Conservation (phyloP, 2,329 filamentous ascomycete genomes). For the Ophiostoma himal-ulmi region DNA sequence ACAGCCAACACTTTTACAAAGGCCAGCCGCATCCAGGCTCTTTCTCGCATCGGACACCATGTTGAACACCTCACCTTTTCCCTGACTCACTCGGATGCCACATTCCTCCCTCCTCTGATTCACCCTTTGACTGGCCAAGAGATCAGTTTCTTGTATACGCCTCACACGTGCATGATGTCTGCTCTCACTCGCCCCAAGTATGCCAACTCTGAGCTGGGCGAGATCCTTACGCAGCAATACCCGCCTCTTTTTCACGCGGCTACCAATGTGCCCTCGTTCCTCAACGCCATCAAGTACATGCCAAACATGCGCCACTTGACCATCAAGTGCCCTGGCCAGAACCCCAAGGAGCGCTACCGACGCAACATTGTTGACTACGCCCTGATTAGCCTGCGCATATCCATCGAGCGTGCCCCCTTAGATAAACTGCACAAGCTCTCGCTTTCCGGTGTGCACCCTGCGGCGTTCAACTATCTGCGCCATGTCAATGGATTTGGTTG, state of each 20-base stretch:
- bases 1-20: slow-evolving; percentile 70
- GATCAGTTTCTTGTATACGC: slow-evolving; percentile 74
- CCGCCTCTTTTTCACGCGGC: slow-evolving; percentile 84
- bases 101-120: slow-evolving; percentile 77
- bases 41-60: slow-evolving; percentile 71
- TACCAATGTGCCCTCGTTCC: slow-evolving; percentile 79
- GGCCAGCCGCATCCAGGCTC: slow-evolving; percentile 63
- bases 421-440: slow-evolving; percentile 62
- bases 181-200: slow-evolving; percentile 67
- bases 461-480: slow-evolving; percentile 70
- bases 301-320: slow-evolving; percentile 67
- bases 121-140: slow-evolving; percentile 72
- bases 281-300: slow-evolving; percentile 64
- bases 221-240: slow-evolving; percentile 79
- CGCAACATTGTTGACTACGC: slow-evolving; percentile 80
- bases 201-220: slow-evolving; percentile 69
- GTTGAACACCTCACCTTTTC: slow-evolving; percentile 72
- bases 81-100: slow-evolving; percentile 69
- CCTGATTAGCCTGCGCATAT: slow-evolving; percentile 78
- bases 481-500: slow-evolving; percentile 68
- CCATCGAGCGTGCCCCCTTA: slow-evolving; percentile 67
- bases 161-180: slow-evolving; percentile 60
- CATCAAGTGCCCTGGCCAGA: slow-evolving; percentile 69
- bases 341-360: slow-evolving; percentile 62
- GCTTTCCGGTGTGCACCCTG: slow-evolving; percentile 66